These are phyloP conservation scores for Tillandsia leiboldiana DNA, from an alignment of 176 grass and related monocot genomes.

Conservation along the genomic window DNA sequence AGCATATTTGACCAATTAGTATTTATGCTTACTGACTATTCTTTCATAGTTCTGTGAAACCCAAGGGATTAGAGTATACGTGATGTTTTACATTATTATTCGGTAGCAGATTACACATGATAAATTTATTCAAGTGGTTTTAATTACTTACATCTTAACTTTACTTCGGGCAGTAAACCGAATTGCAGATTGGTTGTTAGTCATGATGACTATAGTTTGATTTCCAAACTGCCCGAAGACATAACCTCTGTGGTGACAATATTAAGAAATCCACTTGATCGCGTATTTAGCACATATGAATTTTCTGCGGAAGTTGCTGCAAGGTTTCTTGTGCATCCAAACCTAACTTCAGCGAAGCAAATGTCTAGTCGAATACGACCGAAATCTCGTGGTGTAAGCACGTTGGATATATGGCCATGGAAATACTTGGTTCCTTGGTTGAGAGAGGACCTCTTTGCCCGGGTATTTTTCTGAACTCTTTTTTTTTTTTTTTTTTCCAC, in stretches of 20 bases:
- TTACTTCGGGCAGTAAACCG: constrained; percentile 52
- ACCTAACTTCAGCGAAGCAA: constrained; percentile 71
- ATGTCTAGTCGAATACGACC: constrained; percentile 45
- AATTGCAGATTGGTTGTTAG: constrained; percentile 87
- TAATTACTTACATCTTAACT: neutral
- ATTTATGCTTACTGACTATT: too few relatives aligned
- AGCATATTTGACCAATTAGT: too few relatives aligned
- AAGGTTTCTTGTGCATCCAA: constrained; percentile 76
- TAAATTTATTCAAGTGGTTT: neutral
- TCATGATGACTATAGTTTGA: constrained; percentile 98
- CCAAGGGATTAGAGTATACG: too few relatives aligned
- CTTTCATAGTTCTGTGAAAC: too few relatives aligned
- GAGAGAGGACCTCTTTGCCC: constrained; percentile 76
- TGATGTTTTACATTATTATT: too few relatives aligned
- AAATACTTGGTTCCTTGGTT: constrained; percentile 99
- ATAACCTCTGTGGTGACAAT: constrained; percentile 90
- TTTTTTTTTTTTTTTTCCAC: neutral
- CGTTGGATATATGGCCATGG: constrained; percentile 98
- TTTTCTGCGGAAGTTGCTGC: constrained; percentile 92
- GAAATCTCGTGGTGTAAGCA: constrained; percentile 63
- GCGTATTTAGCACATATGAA: constrained; percentile 92
- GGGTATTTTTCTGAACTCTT: constrained; percentile 33
- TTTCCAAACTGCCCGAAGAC: constrained; percentile 71
- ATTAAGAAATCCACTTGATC: constrained; percentile 79
- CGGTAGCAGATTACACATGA: too few relatives aligned